Conservation (phyloP, 2,329 filamentous ascomycete genomes). For the Alternaria rosae region DNA sequence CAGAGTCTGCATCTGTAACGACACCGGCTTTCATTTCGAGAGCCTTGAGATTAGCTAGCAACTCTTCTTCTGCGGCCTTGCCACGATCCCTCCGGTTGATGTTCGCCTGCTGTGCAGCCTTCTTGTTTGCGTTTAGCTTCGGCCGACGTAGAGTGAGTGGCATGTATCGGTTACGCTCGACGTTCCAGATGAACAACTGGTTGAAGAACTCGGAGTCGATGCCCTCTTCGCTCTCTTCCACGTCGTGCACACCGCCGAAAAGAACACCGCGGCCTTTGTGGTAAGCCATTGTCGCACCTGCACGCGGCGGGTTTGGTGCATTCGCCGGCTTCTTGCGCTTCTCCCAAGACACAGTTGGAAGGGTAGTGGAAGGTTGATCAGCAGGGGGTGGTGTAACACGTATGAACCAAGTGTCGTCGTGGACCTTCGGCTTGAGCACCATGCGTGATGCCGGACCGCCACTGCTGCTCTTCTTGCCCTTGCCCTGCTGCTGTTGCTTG, state of each 20-base stretch:
- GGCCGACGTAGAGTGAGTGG: conserved; percentile 78
- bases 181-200: conserved; percentile 88
- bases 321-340: conserved; percentile 92
- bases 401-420: conserved; percentile 95
- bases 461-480: conserved; percentile 57
- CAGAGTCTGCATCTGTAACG: conserved; percentile 51
- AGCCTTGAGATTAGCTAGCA: conserved; percentile 84
- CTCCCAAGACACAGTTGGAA: conserved; percentile 87
- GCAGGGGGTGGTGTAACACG: conserved; percentile 75
- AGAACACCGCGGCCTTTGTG: conserved; percentile 92
- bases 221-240: conserved; percentile 89
- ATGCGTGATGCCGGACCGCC: conserved; percentile 70
- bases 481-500: conserved; percentile 65
- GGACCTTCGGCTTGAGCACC: conserved; percentile 83
- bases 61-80: conserved; percentile 89
- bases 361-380: conserved; percentile 70
- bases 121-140: conserved; percentile 70
- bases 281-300: conserved; percentile 90
- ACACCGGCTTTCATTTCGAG: conserved; percentile 77
- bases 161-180: conserved; percentile 95
- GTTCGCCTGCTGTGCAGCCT: conserved; percentile 50
- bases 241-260: conserved; percentile 94
- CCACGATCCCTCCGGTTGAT: conserved; percentile 68
- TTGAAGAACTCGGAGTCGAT: conserved; percentile 99
- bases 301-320: conserved; percentile 79